Evolutionary conservation across 208 protist genomes (phyloP).

Genomic region (Acanthamoeba royreba): DNA sequence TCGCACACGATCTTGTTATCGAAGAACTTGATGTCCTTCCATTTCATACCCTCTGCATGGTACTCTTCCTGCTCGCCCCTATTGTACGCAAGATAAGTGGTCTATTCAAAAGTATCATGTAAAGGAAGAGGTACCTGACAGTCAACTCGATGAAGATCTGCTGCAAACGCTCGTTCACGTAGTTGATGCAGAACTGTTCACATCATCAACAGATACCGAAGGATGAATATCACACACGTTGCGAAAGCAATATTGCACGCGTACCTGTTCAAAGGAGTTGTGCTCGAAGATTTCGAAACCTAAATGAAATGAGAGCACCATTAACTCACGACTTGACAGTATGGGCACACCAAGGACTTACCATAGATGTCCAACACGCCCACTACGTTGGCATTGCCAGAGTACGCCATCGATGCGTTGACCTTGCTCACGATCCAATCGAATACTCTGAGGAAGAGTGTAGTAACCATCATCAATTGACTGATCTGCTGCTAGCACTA

Average conservation of each 20-base stretch:
- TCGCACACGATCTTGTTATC: slow-evolving; percentile 93
- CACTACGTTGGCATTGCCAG: slow-evolving; percentile 71
- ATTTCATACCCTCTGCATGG: slow-evolving; percentile 83
- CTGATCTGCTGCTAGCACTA: neutral
- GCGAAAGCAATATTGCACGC: neutral
- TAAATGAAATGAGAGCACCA: no score
- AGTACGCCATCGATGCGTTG: slow-evolving; percentile 63
- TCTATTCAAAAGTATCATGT: no score
- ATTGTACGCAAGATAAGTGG: neutral
- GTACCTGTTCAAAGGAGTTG: slow-evolving; percentile 81
- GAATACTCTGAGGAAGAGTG: slow-evolving; percentile 78
- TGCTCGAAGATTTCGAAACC: slow-evolving; percentile 81
- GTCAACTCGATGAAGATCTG: slow-evolving; percentile 98
- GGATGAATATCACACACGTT: no score
- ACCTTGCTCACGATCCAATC: slow-evolving; percentile 79
- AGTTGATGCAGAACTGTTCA: slow-evolving; percentile 75
- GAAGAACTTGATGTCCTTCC: slow-evolving; percentile 93
- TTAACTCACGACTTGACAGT: no score
- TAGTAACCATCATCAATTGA: no score
- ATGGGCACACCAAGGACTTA: no score
- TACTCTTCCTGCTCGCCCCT: slow-evolving; percentile 63
- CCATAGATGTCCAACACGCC: slow-evolving; percentile 93
- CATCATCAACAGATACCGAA: neutral
- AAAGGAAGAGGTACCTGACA: slow-evolving; percentile 81
- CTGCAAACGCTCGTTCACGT: slow-evolving; percentile 95